A percentile compares a stretch with the other conserved stretches of the same genome.
These are phyloP conservation scores for Stentor coeruleus DNA, from an alignment of 73 alveolate genomes.

Conservation along the genomic window DNA sequence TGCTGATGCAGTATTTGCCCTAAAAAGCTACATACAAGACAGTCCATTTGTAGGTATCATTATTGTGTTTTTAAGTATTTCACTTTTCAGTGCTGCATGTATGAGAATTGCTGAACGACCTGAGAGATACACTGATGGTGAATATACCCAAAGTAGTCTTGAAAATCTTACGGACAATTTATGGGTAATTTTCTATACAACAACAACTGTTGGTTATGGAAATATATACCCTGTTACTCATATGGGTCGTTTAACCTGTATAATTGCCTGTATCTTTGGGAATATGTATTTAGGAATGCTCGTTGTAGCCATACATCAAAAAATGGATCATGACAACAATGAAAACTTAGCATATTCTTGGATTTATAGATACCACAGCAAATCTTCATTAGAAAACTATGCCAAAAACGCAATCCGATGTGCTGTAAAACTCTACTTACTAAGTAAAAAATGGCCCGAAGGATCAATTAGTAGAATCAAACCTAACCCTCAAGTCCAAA, in stretches of 20 bases:
- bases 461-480: not conserved
- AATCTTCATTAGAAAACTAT: not conserved
- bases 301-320: not conserved
- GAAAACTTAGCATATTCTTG: constrained; percentile 7
- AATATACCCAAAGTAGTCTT: not conserved
- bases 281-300: constrained; percentile 21
- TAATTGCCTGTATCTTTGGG: constrained; percentile 16
- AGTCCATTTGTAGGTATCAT: not conserved
- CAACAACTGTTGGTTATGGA: constrained; percentile 22
- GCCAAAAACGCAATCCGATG: not conserved
- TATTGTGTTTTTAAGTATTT: not conserved
- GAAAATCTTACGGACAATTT: not conserved
- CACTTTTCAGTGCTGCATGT: not conserved
- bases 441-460: not conserved
- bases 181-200: not conserved
- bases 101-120: constrained; percentile 19
- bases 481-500: not conserved
- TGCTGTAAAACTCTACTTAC: not conserved
- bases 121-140: not conserved
- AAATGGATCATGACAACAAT: not conserved
- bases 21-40: constrained; percentile 17
- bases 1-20: constrained; percentile 6
- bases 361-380: not conserved
- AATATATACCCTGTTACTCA: constrained; percentile 11
- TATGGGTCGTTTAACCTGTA: not conserved